Percentiles rank a stretch among this genome's conserved stretches.
phyloP scores from a whole-genome alignment of 345 rosid genomes.

The Murraya paniculata region DNA sequence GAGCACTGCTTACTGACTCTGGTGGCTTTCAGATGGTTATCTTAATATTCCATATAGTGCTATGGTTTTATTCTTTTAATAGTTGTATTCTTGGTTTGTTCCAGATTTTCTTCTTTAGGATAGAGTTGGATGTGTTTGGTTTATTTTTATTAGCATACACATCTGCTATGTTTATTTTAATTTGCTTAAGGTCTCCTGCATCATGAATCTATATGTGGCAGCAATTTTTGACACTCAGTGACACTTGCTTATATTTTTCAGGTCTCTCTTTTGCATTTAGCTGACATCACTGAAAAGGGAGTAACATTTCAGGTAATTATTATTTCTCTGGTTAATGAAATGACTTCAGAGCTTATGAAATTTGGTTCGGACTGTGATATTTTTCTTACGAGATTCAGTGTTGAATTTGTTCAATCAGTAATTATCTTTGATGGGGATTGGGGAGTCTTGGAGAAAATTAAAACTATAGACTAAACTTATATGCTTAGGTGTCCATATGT shows the following conservation, averaged over 20 bases:
- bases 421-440: background rate
- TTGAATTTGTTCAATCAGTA: background rate
- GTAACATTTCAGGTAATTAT: conserved; percentile 70
- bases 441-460: background rate
- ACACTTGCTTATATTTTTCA: conserved; percentile 25
- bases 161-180: background rate
- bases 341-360: background rate
- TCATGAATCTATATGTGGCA: background rate
- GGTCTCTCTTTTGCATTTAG: conserved; percentile 79
- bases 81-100: background rate
- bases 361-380: background rate
- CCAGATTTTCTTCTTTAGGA: conserved; percentile 1
- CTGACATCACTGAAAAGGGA: conserved; percentile 77
- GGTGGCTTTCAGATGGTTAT: conserved; percentile 92
- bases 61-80: background rate
- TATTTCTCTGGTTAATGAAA: background rate
- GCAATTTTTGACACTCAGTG: background rate
- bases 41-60: conserved; percentile 11
- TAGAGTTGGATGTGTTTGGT: background rate
- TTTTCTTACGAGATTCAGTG: background rate
- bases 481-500: background rate
- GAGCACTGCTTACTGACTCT: conserved; percentile 80
- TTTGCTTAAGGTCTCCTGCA: background rate
- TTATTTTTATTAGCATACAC: background rate
- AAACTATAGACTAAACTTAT: background rate